Evolutionary conservation across 495 filamentous ascomycete species (phyloP), one percentile per base, ranked within the genome.

Genomic region (Neurospora sp.): DNA sequence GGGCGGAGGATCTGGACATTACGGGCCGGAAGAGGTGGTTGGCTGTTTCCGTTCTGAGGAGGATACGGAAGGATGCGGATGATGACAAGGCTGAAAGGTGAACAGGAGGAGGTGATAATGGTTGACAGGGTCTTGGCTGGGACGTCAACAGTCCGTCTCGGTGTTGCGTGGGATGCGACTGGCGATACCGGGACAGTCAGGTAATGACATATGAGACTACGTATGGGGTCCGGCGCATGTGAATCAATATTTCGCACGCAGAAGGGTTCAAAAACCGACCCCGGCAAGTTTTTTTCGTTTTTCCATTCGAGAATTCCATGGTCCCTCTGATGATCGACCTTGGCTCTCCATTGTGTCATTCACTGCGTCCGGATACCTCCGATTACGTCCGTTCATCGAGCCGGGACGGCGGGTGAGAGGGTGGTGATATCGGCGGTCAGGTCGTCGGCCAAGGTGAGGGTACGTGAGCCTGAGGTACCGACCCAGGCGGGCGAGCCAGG

Each of bases 1-100:
- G 85, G 1, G 73, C 73, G 7, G 94, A 96, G 80, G 88, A 92
- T 69, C 80, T 87, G 2, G 86, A 85, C 40, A 90, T 89, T 76
- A 61, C 53, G 53, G 53, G 53, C 1, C 82, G 90, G 80, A 92
- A 90, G 79, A 86, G 88, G 71, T 97, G 94, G 94, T 82, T 94
- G 71, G 91, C 90, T n/a, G 79, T 96, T 77, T 91, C 88, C 4
- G 82, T 91, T 40, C 77, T 96, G 76, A 73, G 44, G 73, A 77
- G 79, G 73, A 70, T 73, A 68, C 44, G 61, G 39, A 41, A 48
- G 71, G 20, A 41, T 40, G 39, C 4, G 39, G 46, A 71, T 39
- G 61, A 61, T 38, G 39, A 6, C 37, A 40, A 18, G 42, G 38
- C 31, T 65, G 73, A 69, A 48, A 35, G 68, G 38, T 39, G 31